Evolutionary conservation across 2,329 filamentous ascomycete genomes (phyloP).

Genomic region (Fusarium sp.): DNA sequence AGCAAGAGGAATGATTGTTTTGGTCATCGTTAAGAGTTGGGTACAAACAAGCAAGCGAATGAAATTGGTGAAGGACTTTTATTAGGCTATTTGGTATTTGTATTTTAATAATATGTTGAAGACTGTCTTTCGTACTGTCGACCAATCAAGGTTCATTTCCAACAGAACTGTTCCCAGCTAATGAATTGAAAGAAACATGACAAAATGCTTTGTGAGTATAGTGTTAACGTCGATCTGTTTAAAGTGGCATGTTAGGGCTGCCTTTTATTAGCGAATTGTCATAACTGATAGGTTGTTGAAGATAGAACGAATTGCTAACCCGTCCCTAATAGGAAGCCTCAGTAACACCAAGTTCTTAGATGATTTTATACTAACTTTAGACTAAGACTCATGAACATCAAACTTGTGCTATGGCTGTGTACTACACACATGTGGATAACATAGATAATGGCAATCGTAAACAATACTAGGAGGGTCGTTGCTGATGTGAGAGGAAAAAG

Average conservation of each 20-base stretch:
- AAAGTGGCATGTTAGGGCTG: background rate
- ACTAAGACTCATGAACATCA: background rate
- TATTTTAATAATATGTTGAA: background rate
- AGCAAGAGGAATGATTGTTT: conserved; percentile 13
- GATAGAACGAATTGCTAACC: too few relatives aligned
- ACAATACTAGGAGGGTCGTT: background rate
- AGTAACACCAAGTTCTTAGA: background rate
- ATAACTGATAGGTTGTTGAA: background rate
- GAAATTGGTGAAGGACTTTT: background rate
- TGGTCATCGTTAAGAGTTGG: background rate
- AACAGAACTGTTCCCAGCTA: background rate
- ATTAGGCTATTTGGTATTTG: background rate
- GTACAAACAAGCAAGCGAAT: background rate
- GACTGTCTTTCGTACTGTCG: background rate
- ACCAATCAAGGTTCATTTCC: background rate
- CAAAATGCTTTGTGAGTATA: background rate
- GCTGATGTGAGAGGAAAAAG: background rate
- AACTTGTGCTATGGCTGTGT: background rate
- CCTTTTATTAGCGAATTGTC: background rate
- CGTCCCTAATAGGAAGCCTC: background rate
- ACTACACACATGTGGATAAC: background rate
- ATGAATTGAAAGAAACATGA: background rate
- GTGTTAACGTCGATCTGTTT: background rate
- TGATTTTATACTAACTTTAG: background rate
- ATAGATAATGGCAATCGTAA: background rate